Percentiles rank a stretch among this genome's conserved stretches.
Evolutionary conservation across 306 rosid genomes (phyloP).

Genomic region (Albizia julibrissin): DNA sequence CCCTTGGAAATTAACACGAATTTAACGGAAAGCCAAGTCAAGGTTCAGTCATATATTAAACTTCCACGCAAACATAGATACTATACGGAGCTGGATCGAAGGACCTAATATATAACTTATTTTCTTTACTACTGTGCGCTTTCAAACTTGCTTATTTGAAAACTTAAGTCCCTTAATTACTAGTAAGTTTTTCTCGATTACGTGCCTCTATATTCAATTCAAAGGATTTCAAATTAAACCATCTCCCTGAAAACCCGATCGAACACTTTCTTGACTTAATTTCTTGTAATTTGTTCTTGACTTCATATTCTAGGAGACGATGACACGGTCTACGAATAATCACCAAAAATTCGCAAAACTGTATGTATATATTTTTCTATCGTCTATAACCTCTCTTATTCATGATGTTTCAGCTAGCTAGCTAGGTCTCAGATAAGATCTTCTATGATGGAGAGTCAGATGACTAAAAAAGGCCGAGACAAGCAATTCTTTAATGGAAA

Average conservation of each 20-base stretch:
- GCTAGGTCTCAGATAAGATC: background rate
- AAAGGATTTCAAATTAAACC: slow-evolving; percentile 24
- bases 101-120: background rate
- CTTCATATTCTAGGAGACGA: background rate
- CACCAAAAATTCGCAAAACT: background rate
- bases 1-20: background rate
- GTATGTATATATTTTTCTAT: background rate
- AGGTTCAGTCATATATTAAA: background rate
- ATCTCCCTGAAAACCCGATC: slow-evolving; percentile 19
- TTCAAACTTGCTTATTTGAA: slow-evolving; percentile 20
- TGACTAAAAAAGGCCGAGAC: slow-evolving; percentile 19
- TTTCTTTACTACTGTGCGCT: background rate
- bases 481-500: slow-evolving; percentile 12
- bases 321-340: background rate
- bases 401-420: background rate
- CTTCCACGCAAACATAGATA: slow-evolving; percentile 3
- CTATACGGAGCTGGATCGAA: slow-evolving; percentile 39
- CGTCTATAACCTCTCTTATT: background rate
- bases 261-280: slow-evolving; percentile 6
- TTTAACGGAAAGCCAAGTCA: background rate
- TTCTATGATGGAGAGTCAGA: slow-evolving; percentile 2
- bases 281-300: background rate
- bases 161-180: too few relatives aligned
- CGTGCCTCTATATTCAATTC: background rate
- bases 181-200: slow-evolving; percentile 33